These are phyloP conservation scores for Diplodia corticola DNA, from an alignment of 2,329 filamentous ascomycete species.

Conservation along the genomic window DNA sequence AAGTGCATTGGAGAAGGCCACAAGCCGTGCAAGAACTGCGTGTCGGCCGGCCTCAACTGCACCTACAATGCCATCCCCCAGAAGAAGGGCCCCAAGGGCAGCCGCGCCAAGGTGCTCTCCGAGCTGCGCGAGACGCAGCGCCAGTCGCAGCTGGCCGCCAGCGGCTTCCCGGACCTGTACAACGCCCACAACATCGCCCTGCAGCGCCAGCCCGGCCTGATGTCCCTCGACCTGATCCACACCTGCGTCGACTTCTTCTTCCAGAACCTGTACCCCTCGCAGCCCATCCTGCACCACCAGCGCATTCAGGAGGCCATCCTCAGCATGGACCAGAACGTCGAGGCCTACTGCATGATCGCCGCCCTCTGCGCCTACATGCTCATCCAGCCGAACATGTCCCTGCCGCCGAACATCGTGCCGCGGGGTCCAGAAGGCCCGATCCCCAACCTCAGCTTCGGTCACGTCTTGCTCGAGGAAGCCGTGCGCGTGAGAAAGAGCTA, in stretches of 20 bases:
- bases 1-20: slow-evolving; percentile 53
- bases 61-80: slow-evolving; percentile 65
- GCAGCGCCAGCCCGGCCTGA: slow-evolving; percentile 50
- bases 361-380: slow-evolving; percentile 53
- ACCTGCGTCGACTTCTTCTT: slow-evolving; percentile 63
- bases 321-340: slow-evolving; percentile 53
- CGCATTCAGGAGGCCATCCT: slow-evolving; percentile 55
- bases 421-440: slow-evolving; percentile 40
- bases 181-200: slow-evolving; percentile 45
- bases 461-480: slow-evolving; percentile 60
- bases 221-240: slow-evolving; percentile 52
- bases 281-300: slow-evolving; percentile 58
- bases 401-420: slow-evolving; percentile 48
- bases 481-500: slow-evolving; percentile 57
- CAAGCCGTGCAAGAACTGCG: slow-evolving; percentile 61
- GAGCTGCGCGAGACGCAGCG: slow-evolving; percentile 57
- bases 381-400: slow-evolving; percentile 48
- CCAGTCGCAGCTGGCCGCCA: slow-evolving; percentile 47
- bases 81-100: slow-evolving; percentile 64
- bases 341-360: slow-evolving; percentile 60
- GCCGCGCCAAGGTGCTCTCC: slow-evolving; percentile 63
- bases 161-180: slow-evolving; percentile 39
- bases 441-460: slow-evolving; percentile 48
- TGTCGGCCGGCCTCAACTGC: slow-evolving; percentile 60
- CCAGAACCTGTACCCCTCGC: slow-evolving; percentile 63